Percentiles rank a stretch among this genome's conserved stretches.
Evolutionary conservation across 306 rosid species (phyloP).

Genomic region (Trifolium pratense): DNA sequence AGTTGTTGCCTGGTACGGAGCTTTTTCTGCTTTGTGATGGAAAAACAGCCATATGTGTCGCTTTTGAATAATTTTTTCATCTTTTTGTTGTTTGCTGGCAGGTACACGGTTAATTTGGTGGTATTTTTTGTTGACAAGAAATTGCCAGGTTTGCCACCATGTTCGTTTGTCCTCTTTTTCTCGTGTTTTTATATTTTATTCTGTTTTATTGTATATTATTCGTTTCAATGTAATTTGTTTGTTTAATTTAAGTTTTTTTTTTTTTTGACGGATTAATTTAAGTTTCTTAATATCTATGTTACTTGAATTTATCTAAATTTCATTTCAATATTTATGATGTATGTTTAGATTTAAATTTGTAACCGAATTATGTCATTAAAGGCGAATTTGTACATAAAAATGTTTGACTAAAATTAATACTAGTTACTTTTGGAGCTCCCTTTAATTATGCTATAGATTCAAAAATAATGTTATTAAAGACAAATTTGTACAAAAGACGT

Average conservation of each 20-base stretch:
- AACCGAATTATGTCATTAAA: background rate
- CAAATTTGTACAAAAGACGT: background rate
- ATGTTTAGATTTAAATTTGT: no score
- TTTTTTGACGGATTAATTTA: no score
- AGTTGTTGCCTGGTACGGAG: constrained; percentile 90
- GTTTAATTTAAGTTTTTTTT: no score
- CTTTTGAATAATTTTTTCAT: constrained; percentile 34
- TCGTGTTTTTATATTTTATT: no score
- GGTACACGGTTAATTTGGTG: constrained; percentile 98
- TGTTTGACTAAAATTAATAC: background rate
- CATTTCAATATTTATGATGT: no score
- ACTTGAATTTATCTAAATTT: no score
- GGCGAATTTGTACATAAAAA: background rate
- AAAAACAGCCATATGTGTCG: background rate
- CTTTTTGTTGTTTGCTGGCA: constrained; percentile 44
- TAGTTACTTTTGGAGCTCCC: background rate
- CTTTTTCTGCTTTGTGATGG: background rate
- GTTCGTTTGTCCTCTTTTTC: no score
- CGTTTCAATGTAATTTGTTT: no score
- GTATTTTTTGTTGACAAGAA: constrained; percentile 87
- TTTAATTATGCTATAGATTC: no score
- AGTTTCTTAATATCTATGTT: no score
- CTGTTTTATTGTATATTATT: no score
- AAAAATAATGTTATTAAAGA: background rate
- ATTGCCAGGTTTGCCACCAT: constrained; percentile 73